Percentiles rank a stretch among this genome's conserved stretches.
Conservation (phyloP, 169 alveolate species). For the Perkinsus olseni region DNA sequence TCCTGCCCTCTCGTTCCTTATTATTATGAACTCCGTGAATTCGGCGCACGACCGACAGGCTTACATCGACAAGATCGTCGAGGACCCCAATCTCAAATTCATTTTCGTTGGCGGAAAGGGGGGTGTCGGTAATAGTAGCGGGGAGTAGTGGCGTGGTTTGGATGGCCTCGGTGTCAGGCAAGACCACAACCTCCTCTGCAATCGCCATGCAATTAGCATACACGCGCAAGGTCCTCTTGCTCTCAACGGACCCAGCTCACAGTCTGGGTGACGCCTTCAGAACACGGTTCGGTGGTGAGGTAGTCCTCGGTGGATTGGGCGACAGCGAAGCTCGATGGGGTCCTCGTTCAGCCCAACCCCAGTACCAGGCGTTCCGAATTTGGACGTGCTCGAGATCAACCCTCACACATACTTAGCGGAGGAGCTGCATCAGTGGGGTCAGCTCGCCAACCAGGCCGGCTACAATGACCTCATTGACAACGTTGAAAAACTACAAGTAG, state of each 20-base stretch:
- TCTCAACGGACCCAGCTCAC: conserved; percentile 89
- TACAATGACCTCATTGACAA: background rate
- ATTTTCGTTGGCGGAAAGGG: conserved; percentile 89
- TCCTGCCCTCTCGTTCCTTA: too few species aligned
- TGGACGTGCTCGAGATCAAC: conserved; percentile 14
- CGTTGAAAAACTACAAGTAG: conserved; percentile 13
- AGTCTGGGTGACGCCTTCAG: conserved; percentile 76
- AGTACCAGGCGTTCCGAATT: background rate
- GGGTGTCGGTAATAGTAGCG: conserved; percentile 87
- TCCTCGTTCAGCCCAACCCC: background rate
- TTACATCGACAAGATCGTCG: background rate
- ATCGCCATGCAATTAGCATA: conserved; percentile 26
- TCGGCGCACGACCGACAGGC: background rate
- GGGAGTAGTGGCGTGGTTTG: conserved; percentile 46
- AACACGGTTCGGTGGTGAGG: background rate
- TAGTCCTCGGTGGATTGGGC: background rate
- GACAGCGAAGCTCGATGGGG: too few species aligned
- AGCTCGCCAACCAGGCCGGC: background rate
- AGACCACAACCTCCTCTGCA: conserved; percentile 12
- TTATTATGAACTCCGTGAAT: background rate
- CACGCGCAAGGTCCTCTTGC: conserved; percentile 58
- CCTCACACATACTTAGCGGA: background rate
- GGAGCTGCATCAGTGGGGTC: background rate
- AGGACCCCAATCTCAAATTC: conserved; percentile 53
- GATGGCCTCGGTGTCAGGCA: conserved; percentile 62